Evolutionary conservation across 208 protist species (phyloP).

Genomic region (Acanthamoeba polyphaga): DNA sequence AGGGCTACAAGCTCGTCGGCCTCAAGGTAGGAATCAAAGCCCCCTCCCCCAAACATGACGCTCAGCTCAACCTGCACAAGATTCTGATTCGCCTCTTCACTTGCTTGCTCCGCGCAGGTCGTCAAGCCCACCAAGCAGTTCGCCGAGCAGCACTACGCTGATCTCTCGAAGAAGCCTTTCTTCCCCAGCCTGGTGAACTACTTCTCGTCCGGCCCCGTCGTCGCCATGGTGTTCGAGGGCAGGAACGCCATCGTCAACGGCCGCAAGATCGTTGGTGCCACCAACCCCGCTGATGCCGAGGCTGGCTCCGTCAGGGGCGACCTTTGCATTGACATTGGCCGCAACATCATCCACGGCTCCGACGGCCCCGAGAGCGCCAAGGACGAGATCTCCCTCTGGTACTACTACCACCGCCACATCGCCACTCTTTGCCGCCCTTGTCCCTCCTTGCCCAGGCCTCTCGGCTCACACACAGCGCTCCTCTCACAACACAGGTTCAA

Average conservation of each 20-base stretch:
- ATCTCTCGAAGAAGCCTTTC: constrained; percentile 94
- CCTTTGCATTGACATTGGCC: constrained; percentile 95
- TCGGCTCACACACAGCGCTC: neutral
- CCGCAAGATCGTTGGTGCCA: constrained; percentile 96
- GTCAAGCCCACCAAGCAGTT: constrained; percentile 77
- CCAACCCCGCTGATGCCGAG: constrained; percentile 94
- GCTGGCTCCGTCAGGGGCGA: constrained; percentile 98
- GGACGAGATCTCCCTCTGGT: constrained; percentile 98
- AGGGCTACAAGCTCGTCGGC: constrained; percentile 97
- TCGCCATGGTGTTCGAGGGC: constrained; percentile 98
- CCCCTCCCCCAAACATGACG: neutral
- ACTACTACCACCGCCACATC: constrained; percentile 82
- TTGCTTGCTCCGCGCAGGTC: neutral
- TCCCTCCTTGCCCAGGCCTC: neutral
- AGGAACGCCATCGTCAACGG: constrained; percentile 95
- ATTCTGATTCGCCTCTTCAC: neutral
- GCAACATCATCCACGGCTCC: constrained; percentile 98
- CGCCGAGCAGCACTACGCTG: constrained; percentile 89
- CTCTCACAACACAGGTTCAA: constrained; percentile 6
- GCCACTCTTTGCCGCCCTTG: too few species aligned
- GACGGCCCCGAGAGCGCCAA: constrained; percentile 95
- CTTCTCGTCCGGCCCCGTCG: constrained; percentile 97
- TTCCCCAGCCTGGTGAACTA: constrained; percentile 95
- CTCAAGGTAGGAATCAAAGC: constrained; percentile 91
- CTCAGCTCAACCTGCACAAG: neutral